Evolutionary conservation across 257 asterid genomes (phyloP), one percentile per base, ranked within the genome.

Genomic region (Plectranthus barbatus): DNA sequence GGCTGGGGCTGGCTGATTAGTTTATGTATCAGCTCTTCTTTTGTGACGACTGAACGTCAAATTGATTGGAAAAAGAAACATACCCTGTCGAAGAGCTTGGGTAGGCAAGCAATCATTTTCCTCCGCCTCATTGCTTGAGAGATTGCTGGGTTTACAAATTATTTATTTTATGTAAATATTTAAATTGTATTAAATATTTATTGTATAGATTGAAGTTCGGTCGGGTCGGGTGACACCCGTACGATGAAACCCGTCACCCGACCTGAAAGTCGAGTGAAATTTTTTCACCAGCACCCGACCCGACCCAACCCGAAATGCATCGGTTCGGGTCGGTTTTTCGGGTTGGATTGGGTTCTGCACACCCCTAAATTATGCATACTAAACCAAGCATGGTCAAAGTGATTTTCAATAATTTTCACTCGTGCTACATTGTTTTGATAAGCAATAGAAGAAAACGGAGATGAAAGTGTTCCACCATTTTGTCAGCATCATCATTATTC

Each of bases 111-210:
- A 40, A 88, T 74, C 88, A 84, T 83, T 72, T 83, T 66, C 34
- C 60, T 56, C 44, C 90, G 73, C 79, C 84, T 37, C 76, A 83
- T 91, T 40, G 96, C 95, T 72, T 81, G 92, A 44, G 98, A 81
- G 77, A 91, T 81, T 4, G 96, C 88, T 60, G 98, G 98, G 69
- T 86, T n/a, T n/a, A n/a, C n/a, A n/a, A n/a, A n/a, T n/a, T n/a
- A n/a, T n/a, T n/a, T n/a, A n/a, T n/a, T n/a, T n/a, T n/a, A n/a
- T n/a, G n/a, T n/a, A n/a, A n/a, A n/a, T n/a, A n/a, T n/a, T n/a
- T n/a, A n/a, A n/a, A n/a, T n/a, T n/a, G n/a, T n/a, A n/a, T n/a
- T n/a, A n/a, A n/a, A n/a, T n/a, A n/a, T n/a, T n/a, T n/a, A n/a
- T n/a, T n/a, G n/a, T n/a, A n/a, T n/a, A n/a, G n/a, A n/a, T n/a